Percentiles rank a stretch among this genome's conserved stretches.
phyloP scores from a whole-genome alignment of 129 eudicot genomes.

The Helichrysum umbraculigerum region DNA sequence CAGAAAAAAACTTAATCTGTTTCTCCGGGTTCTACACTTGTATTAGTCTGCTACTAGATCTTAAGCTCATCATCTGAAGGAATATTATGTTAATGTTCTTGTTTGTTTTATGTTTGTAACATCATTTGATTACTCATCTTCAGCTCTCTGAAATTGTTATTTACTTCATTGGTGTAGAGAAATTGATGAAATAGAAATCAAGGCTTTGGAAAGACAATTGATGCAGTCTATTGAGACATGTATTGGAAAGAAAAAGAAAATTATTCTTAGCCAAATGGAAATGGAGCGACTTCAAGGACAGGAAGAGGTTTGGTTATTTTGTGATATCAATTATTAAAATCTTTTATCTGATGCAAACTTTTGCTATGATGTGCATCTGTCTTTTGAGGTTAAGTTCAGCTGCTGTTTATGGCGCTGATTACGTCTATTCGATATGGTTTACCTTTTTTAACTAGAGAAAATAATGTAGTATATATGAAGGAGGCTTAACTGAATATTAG shows the following conservation, averaged over 20 bases:
- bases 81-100: constrained; percentile 6
- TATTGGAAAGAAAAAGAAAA: constrained; percentile 87
- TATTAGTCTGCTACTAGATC: not conserved
- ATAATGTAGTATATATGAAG: not conserved
- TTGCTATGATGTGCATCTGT: constrained; percentile 16
- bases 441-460: constrained; percentile 1
- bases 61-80: not conserved
- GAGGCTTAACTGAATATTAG: not conserved
- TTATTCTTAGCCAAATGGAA: constrained; percentile 76
- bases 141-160: constrained; percentile 27
- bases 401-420: not conserved
- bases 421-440: not conserved
- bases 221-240: constrained; percentile 99
- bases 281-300: constrained; percentile 87
- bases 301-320: constrained; percentile 62
- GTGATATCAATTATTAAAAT: not conserved
- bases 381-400: constrained; percentile 5
- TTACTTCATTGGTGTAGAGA: constrained; percentile 56
- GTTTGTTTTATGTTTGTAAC: constrained; percentile 14
- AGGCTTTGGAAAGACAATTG: constrained; percentile 87
- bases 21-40: not conserved
- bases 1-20: constrained; percentile 2
- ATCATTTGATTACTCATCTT: not conserved
- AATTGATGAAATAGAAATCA: constrained; percentile 95
- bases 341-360: constrained; percentile 14